Percentiles rank a stretch among this genome's conserved stretches.
These are phyloP conservation scores for Kwoniella mangroviensis DNA, from an alignment of 768 basidiomycete genomes.

Conservation along the genomic window DNA sequence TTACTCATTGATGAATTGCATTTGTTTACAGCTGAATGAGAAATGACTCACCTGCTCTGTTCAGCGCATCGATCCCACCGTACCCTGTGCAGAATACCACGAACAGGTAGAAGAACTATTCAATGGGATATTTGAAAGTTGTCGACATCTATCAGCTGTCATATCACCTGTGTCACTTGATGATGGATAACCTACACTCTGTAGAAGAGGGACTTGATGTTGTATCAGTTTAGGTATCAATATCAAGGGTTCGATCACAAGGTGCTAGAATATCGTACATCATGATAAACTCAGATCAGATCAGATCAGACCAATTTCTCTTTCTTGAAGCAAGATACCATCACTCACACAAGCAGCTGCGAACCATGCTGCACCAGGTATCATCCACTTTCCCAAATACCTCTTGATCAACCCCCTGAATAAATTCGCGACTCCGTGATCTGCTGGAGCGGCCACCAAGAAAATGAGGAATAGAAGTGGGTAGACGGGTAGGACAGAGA, in stretches of 20 bases:
- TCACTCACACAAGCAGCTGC: constrained; percentile 17
- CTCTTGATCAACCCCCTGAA: constrained; percentile 4
- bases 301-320: no score
- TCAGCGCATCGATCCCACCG: constrained; percentile 22
- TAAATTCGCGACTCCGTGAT: constrained; percentile 4
- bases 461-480: constrained; percentile 18
- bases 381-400: constrained; percentile 19
- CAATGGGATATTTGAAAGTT: no score
- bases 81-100: constrained; percentile 19
- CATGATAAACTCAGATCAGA: no score
- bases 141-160: no score
- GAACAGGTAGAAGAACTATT: constrained; percentile 16
- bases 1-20: no score
- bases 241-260: constrained; percentile 18
- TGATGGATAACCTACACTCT: constrained; percentile 12
- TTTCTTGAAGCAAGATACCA: not conserved
- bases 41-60: constrained; percentile 15
- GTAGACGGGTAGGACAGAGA: constrained; percentile 1
- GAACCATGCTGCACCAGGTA: constrained; percentile 14
- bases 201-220: constrained; percentile 12
- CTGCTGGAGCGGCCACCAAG: constrained; percentile 6
- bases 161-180: not conserved
- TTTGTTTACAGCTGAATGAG: no score
- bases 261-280: constrained; percentile 8
- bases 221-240: constrained; percentile 4